A percentile compares a stretch with the other conserved stretches of the same genome.
Evolutionary conservation across 371 early-diverging fungal species (phyloP).

Genomic region (Syncephalastrum racemosum): DNA sequence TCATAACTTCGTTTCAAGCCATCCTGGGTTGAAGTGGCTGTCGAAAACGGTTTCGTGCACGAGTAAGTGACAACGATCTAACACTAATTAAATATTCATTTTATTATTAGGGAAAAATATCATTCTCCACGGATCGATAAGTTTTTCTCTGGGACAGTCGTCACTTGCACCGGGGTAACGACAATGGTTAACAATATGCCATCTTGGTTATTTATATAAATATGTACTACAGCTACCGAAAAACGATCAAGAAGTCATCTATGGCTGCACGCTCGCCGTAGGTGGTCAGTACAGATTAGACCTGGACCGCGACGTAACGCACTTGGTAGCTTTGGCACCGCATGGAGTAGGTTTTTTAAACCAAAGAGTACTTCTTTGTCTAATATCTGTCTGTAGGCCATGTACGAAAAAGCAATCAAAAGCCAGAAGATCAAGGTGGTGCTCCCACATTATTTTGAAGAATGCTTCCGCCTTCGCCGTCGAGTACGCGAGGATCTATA

Average conservation of each 20-base stretch:
- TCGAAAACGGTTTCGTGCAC: conserved; percentile 29
- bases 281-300: conserved; percentile 58
- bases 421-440: conserved; percentile 58
- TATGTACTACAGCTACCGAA: conserved; percentile 35
- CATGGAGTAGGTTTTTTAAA: conserved; percentile 42
- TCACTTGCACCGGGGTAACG: conserved; percentile 45
- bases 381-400: conserved; percentile 25
- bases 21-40: conserved; percentile 21
- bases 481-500: conserved; percentile 49
- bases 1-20: conserved; percentile 10
- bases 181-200: neutral
- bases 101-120: conserved; percentile 34
- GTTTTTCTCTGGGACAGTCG: conserved; percentile 60
- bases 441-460: conserved; percentile 81
- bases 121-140: conserved; percentile 54
- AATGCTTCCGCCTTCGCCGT: conserved; percentile 60
- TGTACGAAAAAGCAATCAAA: conserved; percentile 51
- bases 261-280: conserved; percentile 46
- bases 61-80: conserved; percentile 25
- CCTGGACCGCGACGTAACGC: conserved; percentile 56
- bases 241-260: conserved; percentile 47
- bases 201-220: neutral
- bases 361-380: neutral
- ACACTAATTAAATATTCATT: neutral
- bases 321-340: conserved; percentile 49